Conservation (phyloP, 805 yeast genomes). For the Danielozyma ontarioensis region DNA sequence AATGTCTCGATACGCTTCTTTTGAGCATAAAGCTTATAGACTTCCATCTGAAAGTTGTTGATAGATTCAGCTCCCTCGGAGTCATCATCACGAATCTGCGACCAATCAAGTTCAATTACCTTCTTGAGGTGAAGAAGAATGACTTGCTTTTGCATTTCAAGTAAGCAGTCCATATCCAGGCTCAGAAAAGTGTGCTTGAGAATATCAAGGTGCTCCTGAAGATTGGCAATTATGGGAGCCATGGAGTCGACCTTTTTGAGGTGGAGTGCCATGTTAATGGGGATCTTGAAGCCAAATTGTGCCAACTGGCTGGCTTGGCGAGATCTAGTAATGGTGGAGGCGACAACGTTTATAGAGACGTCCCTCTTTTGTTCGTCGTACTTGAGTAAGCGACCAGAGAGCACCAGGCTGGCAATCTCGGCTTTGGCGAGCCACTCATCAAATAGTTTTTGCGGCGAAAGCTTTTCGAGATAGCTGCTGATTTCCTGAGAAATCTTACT, state of each 20-base stretch:
- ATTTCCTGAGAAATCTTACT: slow-evolving; percentile 51
- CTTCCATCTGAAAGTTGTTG: slow-evolving; percentile 16
- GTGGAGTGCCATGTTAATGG: slow-evolving; percentile 43
- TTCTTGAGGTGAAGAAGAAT: slow-evolving; percentile 28
- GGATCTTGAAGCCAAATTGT: slow-evolving; percentile 51
- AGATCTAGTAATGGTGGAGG: slow-evolving; percentile 34
- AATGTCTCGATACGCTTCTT: slow-evolving; percentile 4
- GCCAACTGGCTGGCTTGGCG: slow-evolving; percentile 51
- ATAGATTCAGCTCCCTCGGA: slow-evolving; percentile 22
- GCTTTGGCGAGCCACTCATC: slow-evolving; percentile 43
- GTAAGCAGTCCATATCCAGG: slow-evolving; percentile 18
- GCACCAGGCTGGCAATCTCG: neutral
- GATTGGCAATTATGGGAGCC: slow-evolving; percentile 51
- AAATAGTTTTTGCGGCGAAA: slow-evolving; percentile 39
- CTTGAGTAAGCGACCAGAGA: neutral
- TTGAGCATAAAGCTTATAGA: slow-evolving; percentile 12
- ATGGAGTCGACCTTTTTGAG: slow-evolving; percentile 48
- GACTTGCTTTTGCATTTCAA: slow-evolving; percentile 27
- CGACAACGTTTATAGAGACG: slow-evolving; percentile 49
- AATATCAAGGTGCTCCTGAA: slow-evolving; percentile 47
- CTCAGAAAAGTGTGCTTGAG: slow-evolving; percentile 24
- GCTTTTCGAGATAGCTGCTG: slow-evolving; percentile 36
- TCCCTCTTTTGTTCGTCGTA: slow-evolving; percentile 13
- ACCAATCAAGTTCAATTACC: slow-evolving; percentile 49
- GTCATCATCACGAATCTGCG: slow-evolving; percentile 23